Evolutionary conservation across 192 early-diverging fungal species (phyloP).

Genomic region (Coemansia guatemalensis): DNA sequence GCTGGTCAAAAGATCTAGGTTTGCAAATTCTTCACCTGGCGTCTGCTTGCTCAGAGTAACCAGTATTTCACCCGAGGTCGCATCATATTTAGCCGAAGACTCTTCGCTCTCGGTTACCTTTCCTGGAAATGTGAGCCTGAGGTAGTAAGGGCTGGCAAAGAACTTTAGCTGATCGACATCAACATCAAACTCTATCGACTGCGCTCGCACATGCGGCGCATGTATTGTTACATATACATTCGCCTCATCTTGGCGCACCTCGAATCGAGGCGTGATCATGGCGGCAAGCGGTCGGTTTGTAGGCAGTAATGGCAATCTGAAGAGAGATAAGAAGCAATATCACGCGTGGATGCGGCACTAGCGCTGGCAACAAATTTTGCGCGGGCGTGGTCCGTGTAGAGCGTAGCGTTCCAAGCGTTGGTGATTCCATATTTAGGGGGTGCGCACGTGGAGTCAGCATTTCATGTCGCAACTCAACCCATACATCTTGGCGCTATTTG

Average conservation of each 20-base stretch:
- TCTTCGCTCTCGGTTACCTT: slow-evolving; percentile 83
- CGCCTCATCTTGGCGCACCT: slow-evolving; percentile 73
- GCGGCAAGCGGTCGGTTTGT: not conserved
- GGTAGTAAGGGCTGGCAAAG: slow-evolving; percentile 87
- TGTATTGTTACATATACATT: slow-evolving; percentile 73
- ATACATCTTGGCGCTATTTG: too few relatives aligned
- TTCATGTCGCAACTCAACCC: too few relatives aligned
- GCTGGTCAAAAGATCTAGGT: slow-evolving; percentile 87
- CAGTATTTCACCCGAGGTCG: slow-evolving; percentile 69
- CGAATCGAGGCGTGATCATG: slow-evolving; percentile 93
- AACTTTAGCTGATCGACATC: slow-evolving; percentile 85
- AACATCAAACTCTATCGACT: slow-evolving; percentile 85
- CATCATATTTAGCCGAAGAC: slow-evolving; percentile 77
- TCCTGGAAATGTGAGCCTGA: slow-evolving; percentile 81
- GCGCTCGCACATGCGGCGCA: slow-evolving; percentile 82
- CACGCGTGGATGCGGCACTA: too few relatives aligned
- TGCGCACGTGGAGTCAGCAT: too few relatives aligned
- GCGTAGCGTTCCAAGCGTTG: too few relatives aligned
- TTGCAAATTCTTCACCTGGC: slow-evolving; percentile 75
- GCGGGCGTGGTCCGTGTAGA: too few relatives aligned
- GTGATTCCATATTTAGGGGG: too few relatives aligned
- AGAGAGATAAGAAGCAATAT: too few relatives aligned
- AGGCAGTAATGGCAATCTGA: too few relatives aligned
- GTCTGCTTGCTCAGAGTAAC: slow-evolving; percentile 78
- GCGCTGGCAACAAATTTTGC: not conserved